Conservation (phyloP, 768 basidiomycete genomes). For the Mycena albidolilacea region DNA sequence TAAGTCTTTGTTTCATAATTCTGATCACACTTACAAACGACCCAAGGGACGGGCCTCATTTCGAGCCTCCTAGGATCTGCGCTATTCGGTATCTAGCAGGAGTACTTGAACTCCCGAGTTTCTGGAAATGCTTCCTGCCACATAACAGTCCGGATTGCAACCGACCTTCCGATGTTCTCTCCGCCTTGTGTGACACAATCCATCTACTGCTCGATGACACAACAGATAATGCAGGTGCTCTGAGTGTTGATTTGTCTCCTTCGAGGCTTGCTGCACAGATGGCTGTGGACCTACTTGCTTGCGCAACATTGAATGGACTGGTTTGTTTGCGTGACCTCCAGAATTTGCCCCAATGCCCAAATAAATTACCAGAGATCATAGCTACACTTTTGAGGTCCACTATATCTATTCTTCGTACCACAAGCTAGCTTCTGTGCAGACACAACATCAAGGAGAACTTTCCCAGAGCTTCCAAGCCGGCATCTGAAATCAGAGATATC, state of each 20-base stretch:
- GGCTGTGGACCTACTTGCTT: slow-evolving; percentile 12
- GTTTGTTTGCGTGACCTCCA: background rate
- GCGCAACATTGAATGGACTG: background rate
- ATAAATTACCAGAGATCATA: background rate
- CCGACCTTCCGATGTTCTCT: background rate
- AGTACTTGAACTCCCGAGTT: slow-evolving; percentile 7
- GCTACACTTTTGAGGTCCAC: background rate
- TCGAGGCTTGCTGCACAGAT: background rate
- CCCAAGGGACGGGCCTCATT: slow-evolving; percentile 2
- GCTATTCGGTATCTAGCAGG: slow-evolving; percentile 22
- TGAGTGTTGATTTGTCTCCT: background rate
- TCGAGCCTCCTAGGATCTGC: background rate
- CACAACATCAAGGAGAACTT: too few species aligned
- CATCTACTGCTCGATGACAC: slow-evolving; percentile 11
- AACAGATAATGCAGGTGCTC: background rate
- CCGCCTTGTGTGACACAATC: background rate
- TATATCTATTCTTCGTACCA: too few species aligned
- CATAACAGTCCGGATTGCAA: too few species aligned
- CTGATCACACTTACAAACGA: background rate
- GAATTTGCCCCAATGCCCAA: background rate
- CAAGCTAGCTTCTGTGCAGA: too few species aligned
- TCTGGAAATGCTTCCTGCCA: background rate
- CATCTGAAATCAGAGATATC: too few species aligned
- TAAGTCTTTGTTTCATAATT: background rate
- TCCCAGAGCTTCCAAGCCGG: too few species aligned